These are phyloP conservation scores for Monilinia polystroma DNA, from an alignment of 2,329 filamentous ascomycete genomes.

Conservation along the genomic window DNA sequence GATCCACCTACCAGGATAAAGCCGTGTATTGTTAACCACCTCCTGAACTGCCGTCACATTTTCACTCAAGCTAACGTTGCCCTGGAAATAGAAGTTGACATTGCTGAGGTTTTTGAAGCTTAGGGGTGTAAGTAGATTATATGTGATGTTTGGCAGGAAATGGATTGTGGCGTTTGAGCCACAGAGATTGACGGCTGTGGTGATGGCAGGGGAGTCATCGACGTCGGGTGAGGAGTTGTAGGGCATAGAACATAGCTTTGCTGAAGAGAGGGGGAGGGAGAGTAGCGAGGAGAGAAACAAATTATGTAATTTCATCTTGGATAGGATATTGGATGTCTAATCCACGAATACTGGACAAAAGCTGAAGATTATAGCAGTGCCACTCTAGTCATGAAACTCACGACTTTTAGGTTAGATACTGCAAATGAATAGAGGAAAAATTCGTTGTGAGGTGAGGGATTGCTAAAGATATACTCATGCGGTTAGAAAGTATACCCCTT, in stretches of 20 bases:
- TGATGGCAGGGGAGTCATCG: slow-evolving; percentile 9
- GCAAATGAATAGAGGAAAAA: too few species aligned
- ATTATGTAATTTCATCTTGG: slow-evolving; percentile 1
- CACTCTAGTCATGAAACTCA: too few species aligned
- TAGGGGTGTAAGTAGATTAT: slow-evolving; percentile 15
- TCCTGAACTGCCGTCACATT: slow-evolving; percentile 15
- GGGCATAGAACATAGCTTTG: slow-evolving; percentile 18
- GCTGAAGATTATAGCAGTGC: too few species aligned
- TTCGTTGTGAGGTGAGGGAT: too few species aligned
- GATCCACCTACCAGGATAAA: slow-evolving; percentile 14
- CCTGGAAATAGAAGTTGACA: slow-evolving; percentile 8
- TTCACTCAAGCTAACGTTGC: slow-evolving; percentile 19
- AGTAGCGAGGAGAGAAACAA: slow-evolving; percentile 3
- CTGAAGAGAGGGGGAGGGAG: background rate
- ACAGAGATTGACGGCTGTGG: background rate
- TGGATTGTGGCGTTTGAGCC: slow-evolving; percentile 4
- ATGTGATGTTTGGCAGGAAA: slow-evolving; percentile 12
- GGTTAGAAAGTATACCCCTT: too few species aligned
- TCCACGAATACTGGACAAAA: background rate
- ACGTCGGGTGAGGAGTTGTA: background rate
- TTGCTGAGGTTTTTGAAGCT: background rate
- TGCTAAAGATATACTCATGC: too few species aligned
- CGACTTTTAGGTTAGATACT: too few species aligned
- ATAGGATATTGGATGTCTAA: background rate
- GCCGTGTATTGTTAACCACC: slow-evolving; percentile 15